Base-by-base conservation (phyloP, 2,329 filamentous ascomycete species). In the Aspergillus sp. region DNA sequence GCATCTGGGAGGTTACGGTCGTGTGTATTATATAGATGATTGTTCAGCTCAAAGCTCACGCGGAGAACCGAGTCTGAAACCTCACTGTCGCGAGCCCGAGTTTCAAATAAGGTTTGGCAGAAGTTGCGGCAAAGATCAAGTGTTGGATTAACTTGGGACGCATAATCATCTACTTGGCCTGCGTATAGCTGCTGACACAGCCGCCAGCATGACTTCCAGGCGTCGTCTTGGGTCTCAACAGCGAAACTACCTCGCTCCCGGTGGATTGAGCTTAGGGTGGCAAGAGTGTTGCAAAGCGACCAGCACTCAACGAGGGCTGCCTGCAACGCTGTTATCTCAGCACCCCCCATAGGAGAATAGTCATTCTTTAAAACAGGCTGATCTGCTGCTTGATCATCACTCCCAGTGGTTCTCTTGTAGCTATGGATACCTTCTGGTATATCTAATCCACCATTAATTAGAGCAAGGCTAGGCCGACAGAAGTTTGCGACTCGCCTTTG, bases 21-120 rank as follows among this genome's bases (percentile, higher is more conserved):
- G 68, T 96, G 91, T 1, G 91, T 93, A 70, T 93, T 96, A 77
- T 93, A 97, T 2, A 98, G 82, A 73, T 98, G 93, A 67, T 96
- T 97, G 76, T 96, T 96, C 22, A 97, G 81, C 76, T 97, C 93
- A 70, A 96, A 96, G 76, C 91, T 96, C 64, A 97, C 93, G 48
- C 93, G 83, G 47, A 98, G 77, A 13, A 97, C 88, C 0, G 93
- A 96, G 73, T 98, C 93, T 0, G 89, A 85, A 1, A 86, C 78
- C 67, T 95, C 91, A 61, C 96, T 89, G 51, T 88, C 86, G 62
- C 87, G 87, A 59, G 89, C 83, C 40, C 93, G 84, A 17, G 93
- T 87, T 69, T 97, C 93, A 68, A 97, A 98, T 11, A 97, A 79
- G 0, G 91, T 85, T 74, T 96, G 92, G 67, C 92, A 96, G 69